Base-by-base conservation (phyloP, 1,284 basidiomycete genomes). In the Omphalotus olearius region DNA sequence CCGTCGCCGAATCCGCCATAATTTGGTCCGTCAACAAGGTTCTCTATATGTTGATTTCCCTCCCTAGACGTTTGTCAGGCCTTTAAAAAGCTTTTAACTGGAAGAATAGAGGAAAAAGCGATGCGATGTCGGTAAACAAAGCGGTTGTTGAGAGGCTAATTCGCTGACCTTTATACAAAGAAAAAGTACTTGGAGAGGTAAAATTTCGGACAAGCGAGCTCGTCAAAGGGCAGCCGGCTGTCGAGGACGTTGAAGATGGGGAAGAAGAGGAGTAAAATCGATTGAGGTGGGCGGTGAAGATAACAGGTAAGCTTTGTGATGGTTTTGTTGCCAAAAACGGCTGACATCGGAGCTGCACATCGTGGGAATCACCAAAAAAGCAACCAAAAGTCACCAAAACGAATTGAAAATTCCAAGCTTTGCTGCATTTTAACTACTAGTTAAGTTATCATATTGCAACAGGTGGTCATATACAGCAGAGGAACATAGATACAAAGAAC, bases 1-100 rank as follows among this genome's bases (percentile, higher is more conserved):
- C 93, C 65, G 85, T 85, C 59, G 77, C 71, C 57, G 80, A 71
- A 63, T 85, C 83, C 63, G 82, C 78, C 81, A 83, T 83, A 49
- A 36, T 45, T 58, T 50, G 52, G 46, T 50, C 51, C 43, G 18
- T 56, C 35, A 28, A 54, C 42, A 47, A 54, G 54, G 42, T 16
- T 43, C 35, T 52, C 50, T 52, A 45, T 39, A 33, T 30, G 42
- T 33, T 36, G n/a, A 51, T 37, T 30, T 41, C 44, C 30, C 51
- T 30, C 33, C 18, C 25, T 9, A 14, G 23, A 14, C 11, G 11
- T 47, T 43, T 47, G 43, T 45, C 50, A 14, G 18, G 26, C 33
- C 36, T 47, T 53, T 50, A 49, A 33, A 33, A 33, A 9, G 30
- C 30, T 33, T 33, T 33, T 33, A 10, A 50, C 43, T 51, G n/a